Percentiles rank a stretch among this genome's conserved stretches.
phyloP scores from a whole-genome alignment of 305 asterid genomes.

The Fraxinus xanthoxyloides region DNA sequence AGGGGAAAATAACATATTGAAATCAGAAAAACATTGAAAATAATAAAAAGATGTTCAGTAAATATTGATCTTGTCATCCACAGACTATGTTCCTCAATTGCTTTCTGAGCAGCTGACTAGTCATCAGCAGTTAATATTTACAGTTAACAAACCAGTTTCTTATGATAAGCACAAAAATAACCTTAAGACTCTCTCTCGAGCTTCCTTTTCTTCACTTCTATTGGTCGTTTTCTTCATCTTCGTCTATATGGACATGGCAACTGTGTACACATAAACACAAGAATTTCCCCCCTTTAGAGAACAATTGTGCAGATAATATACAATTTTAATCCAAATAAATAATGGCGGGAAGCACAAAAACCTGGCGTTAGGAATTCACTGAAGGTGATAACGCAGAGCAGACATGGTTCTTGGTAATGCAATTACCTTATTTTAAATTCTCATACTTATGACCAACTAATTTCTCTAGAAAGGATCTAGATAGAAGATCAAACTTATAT shows the following conservation, averaged over 20 bases:
- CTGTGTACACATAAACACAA: not conserved
- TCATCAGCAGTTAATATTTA: not conserved
- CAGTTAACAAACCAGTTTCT: not conserved
- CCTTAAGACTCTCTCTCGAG: constrained; percentile 6
- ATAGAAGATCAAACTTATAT: not conserved
- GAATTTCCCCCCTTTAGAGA: not conserved
- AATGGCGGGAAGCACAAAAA: not conserved
- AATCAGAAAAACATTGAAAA: not conserved
- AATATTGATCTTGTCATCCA: not conserved
- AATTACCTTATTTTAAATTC: not conserved
- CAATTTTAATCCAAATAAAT: not conserved
- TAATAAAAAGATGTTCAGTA: not conserved
- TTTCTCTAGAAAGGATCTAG: not conserved
- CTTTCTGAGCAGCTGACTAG: not conserved
- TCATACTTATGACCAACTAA: not conserved
- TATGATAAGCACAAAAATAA: not conserved
- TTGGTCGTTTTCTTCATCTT: not conserved
- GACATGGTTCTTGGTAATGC: not conserved
- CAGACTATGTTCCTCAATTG: not conserved
- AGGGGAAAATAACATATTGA: not conserved
- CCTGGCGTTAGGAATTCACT: not conserved
- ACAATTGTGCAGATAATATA: not conserved
- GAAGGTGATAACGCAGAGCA: not conserved
- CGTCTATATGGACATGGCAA: not conserved
- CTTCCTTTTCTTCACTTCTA: not conserved